Evolutionary conservation across 1,139 yeast species (phyloP).

Genomic region (Pichia sp.): DNA sequence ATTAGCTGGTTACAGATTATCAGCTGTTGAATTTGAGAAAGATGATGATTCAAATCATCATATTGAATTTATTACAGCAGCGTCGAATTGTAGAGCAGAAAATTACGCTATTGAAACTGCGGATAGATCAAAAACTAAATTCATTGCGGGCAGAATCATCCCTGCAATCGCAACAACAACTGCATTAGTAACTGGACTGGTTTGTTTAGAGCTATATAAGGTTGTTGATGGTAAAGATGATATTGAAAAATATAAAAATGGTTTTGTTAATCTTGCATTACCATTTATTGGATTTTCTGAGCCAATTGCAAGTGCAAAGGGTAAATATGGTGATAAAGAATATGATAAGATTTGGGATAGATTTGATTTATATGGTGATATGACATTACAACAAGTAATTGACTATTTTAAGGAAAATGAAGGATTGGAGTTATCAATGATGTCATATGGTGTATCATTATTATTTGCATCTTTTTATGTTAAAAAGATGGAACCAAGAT

Average conservation of each 20-base stretch:
- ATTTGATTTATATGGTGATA: conserved; percentile 71
- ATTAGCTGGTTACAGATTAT: conserved; percentile 79
- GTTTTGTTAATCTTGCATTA: conserved; percentile 86
- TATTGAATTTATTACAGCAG: conserved; percentile 94
- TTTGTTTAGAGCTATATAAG: conserved; percentile 85
- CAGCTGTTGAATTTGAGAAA: conserved; percentile 90
- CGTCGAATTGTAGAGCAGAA: conserved; percentile 91
- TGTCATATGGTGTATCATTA: conserved; percentile 84
- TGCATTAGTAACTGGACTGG: conserved; percentile 91
- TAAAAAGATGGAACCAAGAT: conserved; percentile 76
- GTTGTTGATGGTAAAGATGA: conserved; percentile 68
- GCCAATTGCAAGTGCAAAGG: conserved; percentile 81
- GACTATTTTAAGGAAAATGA: conserved; percentile 73
- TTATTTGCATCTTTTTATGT: conserved; percentile 93
- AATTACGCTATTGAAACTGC: conserved; percentile 82
- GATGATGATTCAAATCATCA: conserved; percentile 97
- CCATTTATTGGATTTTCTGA: conserved; percentile 97
- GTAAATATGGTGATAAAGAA: conserved; percentile 70
- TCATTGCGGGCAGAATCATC: conserved; percentile 88
- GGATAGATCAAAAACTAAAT: conserved; percentile 69
- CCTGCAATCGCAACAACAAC: conserved; percentile 99
- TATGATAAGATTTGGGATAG: conserved; percentile 95
- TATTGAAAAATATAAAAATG: conserved; percentile 88
- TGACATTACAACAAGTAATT: conserved; percentile 69
- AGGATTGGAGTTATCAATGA: conserved; percentile 83